These are phyloP conservation scores for Daldinia grandis DNA, from an alignment of 495 filamentous ascomycete genomes.

Conservation along the genomic window DNA sequence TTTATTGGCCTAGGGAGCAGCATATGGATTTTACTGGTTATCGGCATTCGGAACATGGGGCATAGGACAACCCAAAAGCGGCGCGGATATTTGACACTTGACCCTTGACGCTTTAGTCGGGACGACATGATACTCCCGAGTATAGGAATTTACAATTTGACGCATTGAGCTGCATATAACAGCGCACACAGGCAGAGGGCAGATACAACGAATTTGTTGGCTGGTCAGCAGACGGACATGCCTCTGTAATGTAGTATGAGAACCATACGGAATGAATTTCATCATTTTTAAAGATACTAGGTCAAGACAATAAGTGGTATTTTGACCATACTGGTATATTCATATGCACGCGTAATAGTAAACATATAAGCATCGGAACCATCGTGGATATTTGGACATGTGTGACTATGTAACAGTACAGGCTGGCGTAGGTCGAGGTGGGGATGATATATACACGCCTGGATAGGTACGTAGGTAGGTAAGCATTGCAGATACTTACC, in stretches of 20 bases:
- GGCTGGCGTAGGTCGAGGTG: no score
- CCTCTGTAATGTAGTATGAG: slow-evolving; percentile 2
- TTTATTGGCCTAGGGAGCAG: slow-evolving; percentile 14
- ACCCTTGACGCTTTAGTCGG: not conserved
- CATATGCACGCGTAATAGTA: not conserved
- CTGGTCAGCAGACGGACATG: not conserved
- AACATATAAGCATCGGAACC: not conserved
- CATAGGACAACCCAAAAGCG: slow-evolving; percentile 21
- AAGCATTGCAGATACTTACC: not conserved
- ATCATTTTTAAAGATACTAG: not conserved
- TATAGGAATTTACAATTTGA: slow-evolving; percentile 24
- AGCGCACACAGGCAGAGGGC: not conserved
- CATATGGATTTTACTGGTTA: slow-evolving; percentile 25
- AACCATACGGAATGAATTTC: not conserved
- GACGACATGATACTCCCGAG: slow-evolving; percentile 8
- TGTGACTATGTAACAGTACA: no score
- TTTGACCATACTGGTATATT: not conserved
- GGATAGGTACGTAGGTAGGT: not conserved
- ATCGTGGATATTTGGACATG: no score
- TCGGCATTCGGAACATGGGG: slow-evolving; percentile 22
- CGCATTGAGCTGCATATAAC: not conserved
- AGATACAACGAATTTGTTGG: not conserved
- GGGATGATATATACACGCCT: not conserved
- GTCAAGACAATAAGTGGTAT: not conserved
- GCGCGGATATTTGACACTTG: slow-evolving; percentile 17